Conservation (phyloP, 768 basidiomycete genomes). For the Termitomyces sp. region DNA sequence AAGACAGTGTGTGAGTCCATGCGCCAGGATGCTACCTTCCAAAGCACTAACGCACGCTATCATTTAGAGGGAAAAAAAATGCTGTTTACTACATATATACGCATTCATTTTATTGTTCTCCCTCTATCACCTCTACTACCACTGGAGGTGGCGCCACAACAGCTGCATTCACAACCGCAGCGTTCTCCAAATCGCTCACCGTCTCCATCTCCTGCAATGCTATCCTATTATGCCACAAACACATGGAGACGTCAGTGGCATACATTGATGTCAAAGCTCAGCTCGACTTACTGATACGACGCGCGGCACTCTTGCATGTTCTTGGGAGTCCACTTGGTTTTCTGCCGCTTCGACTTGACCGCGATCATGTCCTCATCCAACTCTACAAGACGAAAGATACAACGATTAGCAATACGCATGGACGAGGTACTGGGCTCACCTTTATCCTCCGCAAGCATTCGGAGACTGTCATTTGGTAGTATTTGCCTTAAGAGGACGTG, state of each 20-base stretch:
- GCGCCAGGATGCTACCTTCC: no score
- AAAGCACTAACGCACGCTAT: no score
- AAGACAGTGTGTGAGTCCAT: no score
- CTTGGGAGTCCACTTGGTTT: conserved; percentile 47
- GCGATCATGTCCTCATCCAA: conserved; percentile 63
- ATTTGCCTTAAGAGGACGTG: conserved; percentile 47
- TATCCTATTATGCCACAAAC: no score
- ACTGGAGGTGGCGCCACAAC: neutral
- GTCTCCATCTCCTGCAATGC: conserved; percentile 23
- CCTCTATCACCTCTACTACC: neutral
- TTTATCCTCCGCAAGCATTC: conserved; percentile 61
- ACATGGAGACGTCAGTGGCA: neutral
- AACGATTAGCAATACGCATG: neutral
- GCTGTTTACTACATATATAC: no score
- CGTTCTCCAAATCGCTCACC: conserved; percentile 12
- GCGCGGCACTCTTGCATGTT: conserved; percentile 52
- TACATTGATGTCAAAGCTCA: neutral
- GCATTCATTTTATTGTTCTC: no score
- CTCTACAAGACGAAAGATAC: conserved; percentile 29
- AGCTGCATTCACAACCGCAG: neutral
- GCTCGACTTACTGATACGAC: conserved; percentile 52
- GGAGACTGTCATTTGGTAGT: conserved; percentile 50
- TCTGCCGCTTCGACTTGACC: conserved; percentile 43
- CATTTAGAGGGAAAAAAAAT: no score
- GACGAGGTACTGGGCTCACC: conserved; percentile 36